Percentiles rank a stretch among this genome's conserved stretches.
Evolutionary conservation across 1,139 yeast species (phyloP).

Genomic region (Arxiozyma slooffiae): DNA sequence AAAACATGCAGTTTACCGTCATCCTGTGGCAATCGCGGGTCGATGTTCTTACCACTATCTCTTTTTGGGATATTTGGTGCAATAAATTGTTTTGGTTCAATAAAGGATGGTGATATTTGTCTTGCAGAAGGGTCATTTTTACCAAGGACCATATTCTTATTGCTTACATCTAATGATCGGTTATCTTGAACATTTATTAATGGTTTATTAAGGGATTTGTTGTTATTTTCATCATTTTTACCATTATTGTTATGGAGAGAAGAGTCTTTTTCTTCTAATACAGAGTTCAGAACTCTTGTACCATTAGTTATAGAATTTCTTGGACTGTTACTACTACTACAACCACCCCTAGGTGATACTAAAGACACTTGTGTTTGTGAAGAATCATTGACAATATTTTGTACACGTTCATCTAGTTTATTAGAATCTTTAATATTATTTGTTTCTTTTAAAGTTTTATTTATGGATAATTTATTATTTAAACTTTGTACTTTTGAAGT

Average conservation of each 20-base stretch:
- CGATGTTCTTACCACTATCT: slow-evolving; percentile 49
- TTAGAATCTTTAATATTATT: neutral
- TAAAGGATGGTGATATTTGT: neutral
- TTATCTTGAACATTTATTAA: neutral
- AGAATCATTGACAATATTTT: slow-evolving; percentile 65
- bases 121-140: neutral
- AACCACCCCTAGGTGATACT: slow-evolving; percentile 26
- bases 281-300: slow-evolving; percentile 16
- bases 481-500: slow-evolving; percentile 2
- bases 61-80: slow-evolving; percentile 27
- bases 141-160: neutral
- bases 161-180: neutral
- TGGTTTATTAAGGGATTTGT: neutral
- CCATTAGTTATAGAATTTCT: slow-evolving; percentile 6
- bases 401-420: slow-evolving; percentile 51
- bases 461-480: neutral
- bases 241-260: neutral
- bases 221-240: neutral
- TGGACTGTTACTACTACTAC: slow-evolving; percentile 4
- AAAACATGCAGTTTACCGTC: slow-evolving; percentile 84
- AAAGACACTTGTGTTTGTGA: slow-evolving; percentile 37
- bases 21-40: slow-evolving; percentile 77
- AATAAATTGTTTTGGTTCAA: slow-evolving; percentile 10
- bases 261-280: slow-evolving; percentile 13
- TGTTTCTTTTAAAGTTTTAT: slow-evolving; percentile 1